These are phyloP conservation scores for Paramyrothecium roridum DNA, from an alignment of 2,329 filamentous ascomycete species.

Conservation along the genomic window DNA sequence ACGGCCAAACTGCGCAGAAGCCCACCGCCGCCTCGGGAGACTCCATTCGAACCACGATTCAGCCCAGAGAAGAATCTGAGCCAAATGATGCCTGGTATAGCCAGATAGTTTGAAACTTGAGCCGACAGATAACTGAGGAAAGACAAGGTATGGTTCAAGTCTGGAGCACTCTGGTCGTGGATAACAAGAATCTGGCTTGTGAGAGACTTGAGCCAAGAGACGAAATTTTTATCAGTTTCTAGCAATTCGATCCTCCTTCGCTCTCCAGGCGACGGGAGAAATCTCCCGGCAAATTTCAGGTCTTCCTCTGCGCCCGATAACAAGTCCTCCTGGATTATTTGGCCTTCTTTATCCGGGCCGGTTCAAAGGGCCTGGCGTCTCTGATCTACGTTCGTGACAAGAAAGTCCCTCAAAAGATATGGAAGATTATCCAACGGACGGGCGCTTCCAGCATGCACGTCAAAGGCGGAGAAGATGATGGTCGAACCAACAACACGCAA, in stretches of 20 bases:
- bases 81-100: not conserved
- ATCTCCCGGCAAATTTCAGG: not conserved
- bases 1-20: not conserved
- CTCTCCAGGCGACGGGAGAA: not conserved
- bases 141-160: not conserved
- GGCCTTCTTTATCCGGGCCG: too few species aligned
- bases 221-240: not conserved
- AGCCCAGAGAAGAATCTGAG: not conserved
- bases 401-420: too few species aligned
- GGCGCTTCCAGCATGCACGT: too few species aligned
- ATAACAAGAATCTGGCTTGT: not conserved
- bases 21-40: not conserved
- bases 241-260: not conserved
- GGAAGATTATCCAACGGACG: too few species aligned
- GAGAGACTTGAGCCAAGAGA: not conserved
- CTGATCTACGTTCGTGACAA: too few species aligned
- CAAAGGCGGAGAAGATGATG: too few species aligned
- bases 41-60: not conserved
- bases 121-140: not conserved
- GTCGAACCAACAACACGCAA: too few species aligned
- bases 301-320: not conserved
- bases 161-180: not conserved
- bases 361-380: too few species aligned
- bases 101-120: not conserved
- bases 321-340: too few species aligned